A percentile compares a stretch with the other conserved stretches of the same genome.
Conservation (phyloP, 1,284 basidiomycete genomes). For the Tylopilus orsonianus region DNA sequence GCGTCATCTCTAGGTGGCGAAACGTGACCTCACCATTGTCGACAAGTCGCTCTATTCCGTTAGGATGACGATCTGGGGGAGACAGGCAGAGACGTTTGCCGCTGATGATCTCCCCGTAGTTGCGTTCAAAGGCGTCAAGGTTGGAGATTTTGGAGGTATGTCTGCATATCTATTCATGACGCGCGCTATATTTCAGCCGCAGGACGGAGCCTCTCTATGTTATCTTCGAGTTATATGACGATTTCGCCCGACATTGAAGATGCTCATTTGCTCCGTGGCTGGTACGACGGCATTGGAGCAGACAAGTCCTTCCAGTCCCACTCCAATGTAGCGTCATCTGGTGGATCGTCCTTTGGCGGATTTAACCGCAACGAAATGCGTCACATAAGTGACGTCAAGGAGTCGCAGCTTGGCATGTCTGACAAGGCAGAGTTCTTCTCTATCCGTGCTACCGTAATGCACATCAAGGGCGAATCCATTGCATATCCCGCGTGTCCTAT, state of each 20-base stretch:
- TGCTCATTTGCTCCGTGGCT: conserved; percentile 85
- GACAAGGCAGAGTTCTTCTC: conserved; percentile 88
- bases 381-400: conserved; percentile 82
- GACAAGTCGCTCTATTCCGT: conserved; percentile 84
- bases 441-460: conserved; percentile 82
- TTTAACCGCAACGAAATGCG: conserved; percentile 75
- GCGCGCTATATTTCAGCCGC: conserved; percentile 6
- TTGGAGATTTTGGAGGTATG: conserved; percentile 89
- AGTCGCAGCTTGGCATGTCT: conserved; percentile 71
- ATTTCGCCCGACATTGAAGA: conserved; percentile 89
- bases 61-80: conserved; percentile 94
- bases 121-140: conserved; percentile 94
- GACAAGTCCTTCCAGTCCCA: conserved; percentile 70
- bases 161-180: neutral
- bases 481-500: conserved; percentile 90
- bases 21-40: conserved; percentile 87
- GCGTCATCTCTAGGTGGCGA: conserved; percentile 57
- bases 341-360: conserved; percentile 40
- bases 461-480: conserved; percentile 85
- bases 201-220: conserved; percentile 80
- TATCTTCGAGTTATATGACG: conserved; percentile 69
- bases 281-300: conserved; percentile 79
- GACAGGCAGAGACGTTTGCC: conserved; percentile 84
- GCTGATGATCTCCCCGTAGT: conserved; percentile 66
- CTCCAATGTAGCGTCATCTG: conserved; percentile 44